These are phyloP conservation scores for Penicillium simplicissimum DNA, from an alignment of 495 filamentous ascomycete species.

Conservation along the genomic window DNA sequence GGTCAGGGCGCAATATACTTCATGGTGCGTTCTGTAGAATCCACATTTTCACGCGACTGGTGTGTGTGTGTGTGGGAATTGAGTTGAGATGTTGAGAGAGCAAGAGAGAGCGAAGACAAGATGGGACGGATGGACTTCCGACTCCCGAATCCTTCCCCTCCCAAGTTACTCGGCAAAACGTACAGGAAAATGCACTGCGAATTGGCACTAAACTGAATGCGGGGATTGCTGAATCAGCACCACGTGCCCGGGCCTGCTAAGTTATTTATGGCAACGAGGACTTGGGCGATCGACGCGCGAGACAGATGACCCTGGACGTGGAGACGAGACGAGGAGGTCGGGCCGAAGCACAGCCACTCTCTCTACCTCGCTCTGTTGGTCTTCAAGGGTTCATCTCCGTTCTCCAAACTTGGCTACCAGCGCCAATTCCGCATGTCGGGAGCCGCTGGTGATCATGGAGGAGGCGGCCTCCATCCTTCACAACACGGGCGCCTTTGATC, in stretches of 20 bases:
- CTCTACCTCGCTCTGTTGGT: not conserved
- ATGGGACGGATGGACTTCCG: not conserved
- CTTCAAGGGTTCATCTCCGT: slow-evolving; percentile 14
- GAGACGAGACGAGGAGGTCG: slow-evolving; percentile 15
- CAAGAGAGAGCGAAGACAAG: not conserved
- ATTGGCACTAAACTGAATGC: slow-evolving; percentile 14
- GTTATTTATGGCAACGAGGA: slow-evolving; percentile 16
- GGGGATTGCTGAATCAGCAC: slow-evolving; percentile 23
- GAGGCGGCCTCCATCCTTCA: slow-evolving; percentile 24
- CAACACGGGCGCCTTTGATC: slow-evolving; percentile 20
- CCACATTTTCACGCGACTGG: not conserved
- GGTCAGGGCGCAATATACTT: slow-evolving; percentile 9
- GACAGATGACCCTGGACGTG: not conserved
- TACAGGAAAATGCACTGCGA: not conserved
- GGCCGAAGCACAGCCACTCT: slow-evolving; percentile 27
- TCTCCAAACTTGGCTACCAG: slow-evolving; percentile 12
- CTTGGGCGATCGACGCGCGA: slow-evolving; percentile 18
- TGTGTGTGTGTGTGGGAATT: too few species aligned
- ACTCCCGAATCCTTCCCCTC: too few species aligned
- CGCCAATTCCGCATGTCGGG: slow-evolving; percentile 24
- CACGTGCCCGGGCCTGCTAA: slow-evolving; percentile 7
- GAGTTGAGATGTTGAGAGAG: not conserved
- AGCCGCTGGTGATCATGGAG: slow-evolving; percentile 30
- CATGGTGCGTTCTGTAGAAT: slow-evolving; percentile 9
- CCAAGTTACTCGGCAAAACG: not conserved